Conservation (phyloP, 768 basidiomycete species). For the Amanita rimosa region DNA sequence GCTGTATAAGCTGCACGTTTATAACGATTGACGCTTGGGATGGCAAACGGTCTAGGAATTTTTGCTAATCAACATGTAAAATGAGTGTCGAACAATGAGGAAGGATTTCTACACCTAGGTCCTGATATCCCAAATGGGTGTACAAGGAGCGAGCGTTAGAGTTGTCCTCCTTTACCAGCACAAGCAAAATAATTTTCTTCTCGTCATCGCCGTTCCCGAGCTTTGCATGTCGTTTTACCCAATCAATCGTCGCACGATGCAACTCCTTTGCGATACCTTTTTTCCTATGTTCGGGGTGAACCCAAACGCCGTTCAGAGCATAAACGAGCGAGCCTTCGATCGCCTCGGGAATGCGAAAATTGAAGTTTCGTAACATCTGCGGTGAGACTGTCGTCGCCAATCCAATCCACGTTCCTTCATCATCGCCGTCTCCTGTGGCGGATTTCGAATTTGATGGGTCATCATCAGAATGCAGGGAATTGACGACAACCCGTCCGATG, state of each 20-base stretch:
- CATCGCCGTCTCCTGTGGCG: not conserved
- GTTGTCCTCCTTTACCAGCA: conserved; percentile 14
- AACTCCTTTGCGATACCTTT: conserved; percentile 11
- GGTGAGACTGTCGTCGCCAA: conserved; percentile 8
- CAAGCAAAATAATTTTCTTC: conserved; percentile 7
- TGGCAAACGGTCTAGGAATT: conserved; percentile 45
- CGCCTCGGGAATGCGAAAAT: not conserved
- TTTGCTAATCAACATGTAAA: conserved; percentile 25
- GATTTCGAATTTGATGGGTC: not conserved
- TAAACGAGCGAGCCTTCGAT: conserved; percentile 5
- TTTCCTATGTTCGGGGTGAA: conserved; percentile 14
- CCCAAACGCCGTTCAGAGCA: conserved; percentile 14
- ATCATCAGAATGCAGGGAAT: conserved; percentile 3
- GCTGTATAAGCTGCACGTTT: conserved; percentile 22
- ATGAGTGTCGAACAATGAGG: not conserved
- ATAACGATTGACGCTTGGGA: conserved; percentile 48
- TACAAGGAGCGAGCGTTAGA: conserved; percentile 11
- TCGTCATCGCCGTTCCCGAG: not conserved
- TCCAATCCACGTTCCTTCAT: conserved; percentile 6
- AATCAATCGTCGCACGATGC: conserved; percentile 7
- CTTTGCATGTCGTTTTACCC: not conserved
- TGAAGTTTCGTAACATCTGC: not conserved
- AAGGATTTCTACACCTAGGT: not conserved
- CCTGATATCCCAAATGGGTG: conserved; percentile 12
- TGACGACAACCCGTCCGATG: conserved; percentile 1